Evolutionary conservation across 495 filamentous ascomycete species (phyloP), one percentile per base, ranked within the genome.

Genomic region (Aspergillus panamensis): DNA sequence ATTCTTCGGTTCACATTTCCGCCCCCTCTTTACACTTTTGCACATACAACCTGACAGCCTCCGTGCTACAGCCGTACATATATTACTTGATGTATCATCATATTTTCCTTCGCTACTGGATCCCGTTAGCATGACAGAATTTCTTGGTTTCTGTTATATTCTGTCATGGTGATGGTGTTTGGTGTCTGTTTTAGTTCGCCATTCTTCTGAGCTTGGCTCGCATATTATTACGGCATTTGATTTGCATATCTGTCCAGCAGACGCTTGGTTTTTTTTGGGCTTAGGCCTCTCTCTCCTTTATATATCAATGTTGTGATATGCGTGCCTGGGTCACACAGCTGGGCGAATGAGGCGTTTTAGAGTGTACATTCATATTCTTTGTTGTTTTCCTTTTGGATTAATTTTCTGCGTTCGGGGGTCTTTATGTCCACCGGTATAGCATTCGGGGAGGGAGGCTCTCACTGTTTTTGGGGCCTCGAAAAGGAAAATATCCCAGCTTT

Each of bases 71-170:
- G 33, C 48, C 53, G 64, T 65, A 67, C 60, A 69, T 67, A 70
- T 65, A 55, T 70, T 43, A 48, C 53, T 64, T 59, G 61, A 71
- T 76, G 70, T 74, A 73, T 63, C 58, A 74, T 69, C 68, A 73
- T 37, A 58, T 62, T 72, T 57, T 43, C 43, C 55, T 61, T 67
- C 59, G 55, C 48, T 37, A 61, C 63, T 55, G 61, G 62, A 42
- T 32, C 17, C 39, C 21, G 19, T 13, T 17, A 20, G 0, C 35
- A 32, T 58, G 35, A 35, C 45, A 54, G 21, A 13, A 3, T 29
- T 16, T 17, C n/a, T 21, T 47, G 33, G n/a, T 25, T 20, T 31
- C 31, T 17, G 8, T 12, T 56, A 20, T 13, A 33, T 32, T 48
- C 35, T 40, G 60, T 53, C 29, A 50, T 47, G 39, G 42, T n/a